Evolutionary conservation across 495 filamentous ascomycete genomes (phyloP).

Genomic region (Penicillium bialowiezense): DNA sequence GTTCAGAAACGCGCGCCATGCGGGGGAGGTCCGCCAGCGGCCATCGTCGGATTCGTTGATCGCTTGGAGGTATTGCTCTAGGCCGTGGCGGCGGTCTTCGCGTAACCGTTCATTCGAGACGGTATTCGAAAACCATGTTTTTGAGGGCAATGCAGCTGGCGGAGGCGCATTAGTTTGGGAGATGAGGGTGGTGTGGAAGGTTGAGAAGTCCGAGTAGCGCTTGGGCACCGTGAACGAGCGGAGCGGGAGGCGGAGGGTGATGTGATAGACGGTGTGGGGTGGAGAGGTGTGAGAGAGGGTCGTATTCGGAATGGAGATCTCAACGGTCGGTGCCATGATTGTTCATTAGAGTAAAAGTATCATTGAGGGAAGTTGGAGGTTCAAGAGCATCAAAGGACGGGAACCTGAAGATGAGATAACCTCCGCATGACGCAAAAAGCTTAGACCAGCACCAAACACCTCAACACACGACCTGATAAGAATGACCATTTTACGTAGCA

Average conservation of each 20-base stretch:
- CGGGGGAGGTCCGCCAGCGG: conserved; percentile 80
- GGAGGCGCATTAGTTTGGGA: conserved; percentile 59
- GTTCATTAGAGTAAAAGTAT: not conserved
- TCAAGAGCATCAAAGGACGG: not conserved
- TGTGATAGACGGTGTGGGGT: conserved; percentile 88
- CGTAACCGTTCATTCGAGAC: conserved; percentile 71
- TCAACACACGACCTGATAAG: not conserved
- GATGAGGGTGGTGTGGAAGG: conserved; percentile 69
- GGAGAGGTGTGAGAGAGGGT: conserved; percentile 61
- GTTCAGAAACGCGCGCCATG: conserved; percentile 85
- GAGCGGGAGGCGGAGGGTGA: conserved; percentile 81
- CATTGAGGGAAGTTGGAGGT: conserved; percentile 1
- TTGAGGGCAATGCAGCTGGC: conserved; percentile 68
- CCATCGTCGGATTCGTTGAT: conserved; percentile 74
- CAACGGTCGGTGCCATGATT: conserved; percentile 69
- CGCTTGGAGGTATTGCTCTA: conserved; percentile 78
- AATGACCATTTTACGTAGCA: not conserved
- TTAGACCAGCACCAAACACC: conserved; percentile 7
- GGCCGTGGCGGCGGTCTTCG: conserved; percentile 69
- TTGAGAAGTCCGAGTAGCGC: conserved; percentile 89
- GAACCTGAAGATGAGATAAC: not conserved
- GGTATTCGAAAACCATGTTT: conserved; percentile 85
- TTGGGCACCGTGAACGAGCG: conserved; percentile 85
- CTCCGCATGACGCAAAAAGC: conserved; percentile 17
- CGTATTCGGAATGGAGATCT: conserved; percentile 79